These are phyloP conservation scores for Hyaloscypha finlandica DNA, from an alignment of 495 filamentous ascomycete genomes.

Conservation along the genomic window DNA sequence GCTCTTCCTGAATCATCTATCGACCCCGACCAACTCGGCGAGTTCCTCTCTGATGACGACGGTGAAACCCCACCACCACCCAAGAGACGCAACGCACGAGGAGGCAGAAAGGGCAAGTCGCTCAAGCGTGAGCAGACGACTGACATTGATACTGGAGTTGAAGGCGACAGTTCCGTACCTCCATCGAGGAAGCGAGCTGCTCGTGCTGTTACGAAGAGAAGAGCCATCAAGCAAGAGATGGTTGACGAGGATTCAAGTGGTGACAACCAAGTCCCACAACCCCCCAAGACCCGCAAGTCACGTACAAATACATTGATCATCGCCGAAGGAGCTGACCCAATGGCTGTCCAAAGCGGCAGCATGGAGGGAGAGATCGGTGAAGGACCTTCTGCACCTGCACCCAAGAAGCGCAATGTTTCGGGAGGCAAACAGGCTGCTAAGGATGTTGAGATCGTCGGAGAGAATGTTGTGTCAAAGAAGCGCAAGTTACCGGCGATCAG, in stretches of 20 bases:
- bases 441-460: background rate
- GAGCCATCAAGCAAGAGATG: slow-evolving; percentile 1
- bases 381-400: background rate
- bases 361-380: background rate
- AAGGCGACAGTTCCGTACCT: background rate
- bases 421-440: background rate
- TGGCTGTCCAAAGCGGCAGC: background rate
- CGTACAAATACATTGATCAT: background rate
- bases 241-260: background rate
- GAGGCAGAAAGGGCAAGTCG: background rate
- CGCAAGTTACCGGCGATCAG: background rate
- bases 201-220: background rate
- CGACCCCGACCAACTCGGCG: slow-evolving; percentile 4
- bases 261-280: background rate
- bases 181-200: slow-evolving; percentile 3
- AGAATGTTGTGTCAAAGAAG: background rate
- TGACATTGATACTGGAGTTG: slow-evolving; percentile 1
- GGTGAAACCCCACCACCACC: background rate
- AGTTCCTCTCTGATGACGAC: background rate
- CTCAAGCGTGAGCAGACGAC: slow-evolving; percentile 1
- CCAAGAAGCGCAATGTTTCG: background rate
- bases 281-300: background rate
- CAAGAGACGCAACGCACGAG: background rate
- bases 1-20: background rate
- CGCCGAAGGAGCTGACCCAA: background rate